Percentiles rank a stretch among this genome's conserved stretches.
Conservation (phyloP, 2,329 filamentous ascomycete species). For the Ceratocystis colombiana region DNA sequence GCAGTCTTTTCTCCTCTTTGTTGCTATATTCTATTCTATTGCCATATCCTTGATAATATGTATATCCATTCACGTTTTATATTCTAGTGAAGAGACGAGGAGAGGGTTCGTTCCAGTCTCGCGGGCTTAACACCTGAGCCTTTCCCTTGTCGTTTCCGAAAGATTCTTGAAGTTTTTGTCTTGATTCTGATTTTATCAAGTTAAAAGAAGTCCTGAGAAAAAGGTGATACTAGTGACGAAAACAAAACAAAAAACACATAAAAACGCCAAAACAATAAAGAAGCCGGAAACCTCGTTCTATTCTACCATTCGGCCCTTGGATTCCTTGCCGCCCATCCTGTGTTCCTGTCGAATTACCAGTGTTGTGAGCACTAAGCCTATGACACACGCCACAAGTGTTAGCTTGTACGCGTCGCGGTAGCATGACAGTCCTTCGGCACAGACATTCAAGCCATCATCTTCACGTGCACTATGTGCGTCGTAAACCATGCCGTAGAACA, state of each 20-base stretch:
- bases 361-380: constrained; percentile 59
- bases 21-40: constrained; percentile 3
- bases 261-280: background rate
- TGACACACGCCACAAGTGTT: constrained; percentile 60
- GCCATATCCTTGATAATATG: constrained; percentile 9
- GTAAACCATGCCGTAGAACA: constrained; percentile 77
- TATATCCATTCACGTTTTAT: constrained; percentile 2
- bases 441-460: constrained; percentile 60
- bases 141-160: no score
- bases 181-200: no score
- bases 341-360: constrained; percentile 53
- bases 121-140: no score
- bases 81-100: no score
- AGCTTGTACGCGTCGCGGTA: constrained; percentile 73
- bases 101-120: no score
- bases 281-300: constrained; percentile 28
- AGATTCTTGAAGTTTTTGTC: no score
- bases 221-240: background rate
- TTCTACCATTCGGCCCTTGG: constrained; percentile 34
- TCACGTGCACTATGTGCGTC: constrained; percentile 66
- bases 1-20: no score
- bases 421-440: constrained; percentile 66
- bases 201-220: background rate
- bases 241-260: background rate
- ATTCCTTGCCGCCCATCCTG: constrained; percentile 31